Conservation (phyloP, 2,329 filamentous ascomycete species). For the Fusarium albidum region DNA sequence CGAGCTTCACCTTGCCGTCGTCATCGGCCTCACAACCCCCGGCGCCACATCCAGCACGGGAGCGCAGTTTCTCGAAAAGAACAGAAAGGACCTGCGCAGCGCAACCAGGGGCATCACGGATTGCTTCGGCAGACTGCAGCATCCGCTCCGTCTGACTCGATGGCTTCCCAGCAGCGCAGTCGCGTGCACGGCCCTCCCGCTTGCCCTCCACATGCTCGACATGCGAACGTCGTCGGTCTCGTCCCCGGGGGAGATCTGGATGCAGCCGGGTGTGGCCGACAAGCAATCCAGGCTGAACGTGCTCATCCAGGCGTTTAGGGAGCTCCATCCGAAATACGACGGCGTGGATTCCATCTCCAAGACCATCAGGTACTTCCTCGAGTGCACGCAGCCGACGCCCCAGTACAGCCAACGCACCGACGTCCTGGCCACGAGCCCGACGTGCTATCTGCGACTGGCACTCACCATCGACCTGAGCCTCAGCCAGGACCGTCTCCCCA, state of each 20-base stretch:
- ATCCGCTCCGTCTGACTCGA: constrained; percentile 16
- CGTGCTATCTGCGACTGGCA: constrained; percentile 24
- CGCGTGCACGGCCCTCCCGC: constrained; percentile 29
- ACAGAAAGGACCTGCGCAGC: constrained; percentile 21
- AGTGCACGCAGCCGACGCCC: constrained; percentile 17
- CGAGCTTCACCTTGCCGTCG: constrained; percentile 27
- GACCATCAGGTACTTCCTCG: constrained; percentile 34
- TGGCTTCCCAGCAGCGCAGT: constrained; percentile 35
- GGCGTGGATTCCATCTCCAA: constrained; percentile 33
- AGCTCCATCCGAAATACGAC: constrained; percentile 30
- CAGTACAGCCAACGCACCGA: not conserved
- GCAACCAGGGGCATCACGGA: constrained; percentile 29
- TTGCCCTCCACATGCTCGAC: constrained; percentile 32
- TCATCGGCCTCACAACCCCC: constrained; percentile 16
- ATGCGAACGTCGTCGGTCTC: constrained; percentile 26
- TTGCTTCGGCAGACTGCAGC: constrained; percentile 18
- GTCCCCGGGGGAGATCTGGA: constrained; percentile 20
- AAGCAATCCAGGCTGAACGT: constrained; percentile 32
- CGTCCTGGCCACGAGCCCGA: constrained; percentile 22
- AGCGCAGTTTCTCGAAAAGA: constrained; percentile 24
- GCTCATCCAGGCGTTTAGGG: constrained; percentile 29
- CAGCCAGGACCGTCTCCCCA: constrained; percentile 25
- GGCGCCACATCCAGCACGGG: not conserved
- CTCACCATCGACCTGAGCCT: constrained; percentile 32
- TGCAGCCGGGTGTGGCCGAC: constrained; percentile 12